phyloP scores from a whole-genome alignment of 495 filamentous ascomycete genomes.

The Penicillium canescens region DNA sequence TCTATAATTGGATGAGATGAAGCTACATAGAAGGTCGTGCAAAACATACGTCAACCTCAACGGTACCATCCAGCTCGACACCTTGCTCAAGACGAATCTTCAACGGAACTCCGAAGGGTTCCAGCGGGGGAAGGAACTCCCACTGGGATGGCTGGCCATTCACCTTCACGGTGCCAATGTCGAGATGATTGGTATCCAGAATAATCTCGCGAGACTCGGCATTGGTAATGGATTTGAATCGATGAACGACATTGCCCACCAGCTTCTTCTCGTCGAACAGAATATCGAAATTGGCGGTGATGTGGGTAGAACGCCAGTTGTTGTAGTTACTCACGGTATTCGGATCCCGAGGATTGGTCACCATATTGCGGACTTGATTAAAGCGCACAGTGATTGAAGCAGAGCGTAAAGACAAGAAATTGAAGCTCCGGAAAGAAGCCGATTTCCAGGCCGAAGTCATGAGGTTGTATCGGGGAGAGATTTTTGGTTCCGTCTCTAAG shows the following conservation, averaged over 20 bases:
- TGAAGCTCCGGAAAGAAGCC: constrained; percentile 5
- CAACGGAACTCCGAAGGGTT: constrained; percentile 79
- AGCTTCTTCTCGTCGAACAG: constrained; percentile 77
- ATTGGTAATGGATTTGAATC: constrained; percentile 70
- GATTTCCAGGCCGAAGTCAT: neutral
- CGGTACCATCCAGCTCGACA: constrained; percentile 57
- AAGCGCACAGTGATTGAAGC: constrained; percentile 4
- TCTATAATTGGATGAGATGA: constrained; percentile 33
- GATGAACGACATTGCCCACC: constrained; percentile 70
- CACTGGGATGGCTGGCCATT: constrained; percentile 62
- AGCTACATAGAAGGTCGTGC: neutral
- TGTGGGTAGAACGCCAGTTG: constrained; percentile 78
- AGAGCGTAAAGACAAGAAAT: neutral
- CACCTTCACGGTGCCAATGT: constrained; percentile 66
- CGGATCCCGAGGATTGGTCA: constrained; percentile 71
- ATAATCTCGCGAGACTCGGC: constrained; percentile 70
- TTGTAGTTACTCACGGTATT: constrained; percentile 92
- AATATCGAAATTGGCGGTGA: constrained; percentile 73
- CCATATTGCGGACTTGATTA: constrained; percentile 30
- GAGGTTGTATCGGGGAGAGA: neutral
- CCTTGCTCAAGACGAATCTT: constrained; percentile 67
- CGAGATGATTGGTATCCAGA: constrained; percentile 82
- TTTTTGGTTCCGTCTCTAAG: neutral
- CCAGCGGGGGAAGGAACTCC: constrained; percentile 64
- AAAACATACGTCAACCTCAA: constrained; percentile 60